These are phyloP conservation scores for Coemansia sp. DNA, from an alignment of 192 early-diverging fungal genomes.

Conservation along the genomic window DNA sequence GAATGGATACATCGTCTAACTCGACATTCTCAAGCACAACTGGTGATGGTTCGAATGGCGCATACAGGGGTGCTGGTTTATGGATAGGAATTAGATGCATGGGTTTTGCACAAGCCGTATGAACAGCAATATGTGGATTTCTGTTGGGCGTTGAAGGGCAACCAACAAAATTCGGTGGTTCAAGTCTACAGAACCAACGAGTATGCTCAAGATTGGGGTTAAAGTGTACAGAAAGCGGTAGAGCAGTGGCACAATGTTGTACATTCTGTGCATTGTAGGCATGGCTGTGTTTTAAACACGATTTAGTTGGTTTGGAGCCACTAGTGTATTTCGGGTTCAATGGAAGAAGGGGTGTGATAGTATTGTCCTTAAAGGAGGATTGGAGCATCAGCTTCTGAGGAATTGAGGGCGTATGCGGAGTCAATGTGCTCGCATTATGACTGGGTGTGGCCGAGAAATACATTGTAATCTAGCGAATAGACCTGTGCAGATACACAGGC, in stretches of 20 bases:
- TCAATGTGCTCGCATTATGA: constrained; percentile 11
- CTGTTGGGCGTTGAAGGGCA: constrained; percentile 7
- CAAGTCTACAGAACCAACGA: constrained; percentile 63
- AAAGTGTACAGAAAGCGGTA: constrained; percentile 64
- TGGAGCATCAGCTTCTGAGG: constrained; percentile 27
- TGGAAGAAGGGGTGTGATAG: neutral
- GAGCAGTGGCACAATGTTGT: neutral
- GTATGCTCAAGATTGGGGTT: constrained; percentile 60
- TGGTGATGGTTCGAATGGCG: constrained; percentile 42
- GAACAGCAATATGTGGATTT: neutral
- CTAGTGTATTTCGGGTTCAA: neutral
- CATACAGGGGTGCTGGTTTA: constrained; percentile 34
- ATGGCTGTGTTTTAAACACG: constrained; percentile 22
- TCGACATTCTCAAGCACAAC: constrained; percentile 61
- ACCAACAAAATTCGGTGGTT: constrained; percentile 57
- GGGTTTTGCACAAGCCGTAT: neutral
- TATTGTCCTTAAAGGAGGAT: neutral
- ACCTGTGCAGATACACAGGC: neutral
- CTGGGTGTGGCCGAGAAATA: constrained; percentile 21
- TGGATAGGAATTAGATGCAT: constrained; percentile 18
- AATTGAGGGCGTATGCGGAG: constrained; percentile 4
- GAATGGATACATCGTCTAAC: constrained; percentile 50
- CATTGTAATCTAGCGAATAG: constrained; percentile 11
- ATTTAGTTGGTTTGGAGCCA: constrained; percentile 12
- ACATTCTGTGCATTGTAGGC: too few relatives aligned